phyloP scores from a whole-genome alignment of 768 basidiomycete species.

The Polyporus arcularius region DNA sequence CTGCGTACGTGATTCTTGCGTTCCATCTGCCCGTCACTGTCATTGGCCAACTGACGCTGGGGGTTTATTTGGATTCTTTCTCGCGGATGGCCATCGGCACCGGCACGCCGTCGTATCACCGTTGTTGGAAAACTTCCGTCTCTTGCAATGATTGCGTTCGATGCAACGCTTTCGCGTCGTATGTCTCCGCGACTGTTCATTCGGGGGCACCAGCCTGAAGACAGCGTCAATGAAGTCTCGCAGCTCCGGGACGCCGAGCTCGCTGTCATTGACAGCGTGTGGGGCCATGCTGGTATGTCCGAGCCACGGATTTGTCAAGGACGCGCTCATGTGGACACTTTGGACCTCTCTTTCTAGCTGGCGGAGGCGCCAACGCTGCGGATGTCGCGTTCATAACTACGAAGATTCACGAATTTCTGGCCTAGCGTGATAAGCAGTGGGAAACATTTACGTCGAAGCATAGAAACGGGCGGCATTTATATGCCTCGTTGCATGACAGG shows the following conservation, averaged over 20 bases:
- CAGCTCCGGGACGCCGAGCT: constrained; percentile 42
- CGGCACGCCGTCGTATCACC: background rate
- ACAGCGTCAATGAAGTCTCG: constrained; percentile 46
- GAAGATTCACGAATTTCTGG: constrained; percentile 15
- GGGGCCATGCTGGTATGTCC: constrained; percentile 54
- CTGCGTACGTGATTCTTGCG: constrained; percentile 34
- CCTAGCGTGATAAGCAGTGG: background rate
- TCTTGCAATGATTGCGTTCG: background rate
- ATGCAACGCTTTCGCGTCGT: background rate
- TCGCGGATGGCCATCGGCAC: background rate
- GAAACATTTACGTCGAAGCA: too few relatives aligned
- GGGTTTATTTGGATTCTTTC: background rate
- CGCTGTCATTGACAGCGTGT: constrained; percentile 51
- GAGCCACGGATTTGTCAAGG: background rate
- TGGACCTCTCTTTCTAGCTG: constrained; percentile 2
- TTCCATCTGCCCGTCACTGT: constrained; percentile 1
- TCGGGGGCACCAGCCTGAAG: constrained; percentile 43
- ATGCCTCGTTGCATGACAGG: too few relatives aligned
- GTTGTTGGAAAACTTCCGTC: background rate
- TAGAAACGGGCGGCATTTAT: too few relatives aligned
- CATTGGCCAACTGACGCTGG: background rate
- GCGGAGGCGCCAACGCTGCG: constrained; percentile 17
- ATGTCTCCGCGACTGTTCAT: background rate
- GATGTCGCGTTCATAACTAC: constrained; percentile 17
- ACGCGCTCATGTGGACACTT: background rate